Evolutionary conservation across 2,329 filamentous ascomycete genomes (phyloP).

Genomic region (Ophiobolus disseminans): DNA sequence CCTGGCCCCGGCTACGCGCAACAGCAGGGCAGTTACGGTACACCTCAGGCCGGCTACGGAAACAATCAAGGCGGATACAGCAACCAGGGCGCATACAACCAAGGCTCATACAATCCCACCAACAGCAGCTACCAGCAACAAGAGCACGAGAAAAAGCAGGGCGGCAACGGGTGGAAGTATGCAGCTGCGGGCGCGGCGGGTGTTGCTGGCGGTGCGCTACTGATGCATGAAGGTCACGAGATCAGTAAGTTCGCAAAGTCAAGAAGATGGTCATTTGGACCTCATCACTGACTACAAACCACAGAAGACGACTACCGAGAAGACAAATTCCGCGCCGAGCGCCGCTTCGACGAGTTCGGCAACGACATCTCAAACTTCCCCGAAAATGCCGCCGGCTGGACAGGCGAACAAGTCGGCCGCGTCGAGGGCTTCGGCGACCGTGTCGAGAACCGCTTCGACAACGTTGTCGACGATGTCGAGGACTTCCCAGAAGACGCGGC

Average conservation of each 20-base stretch:
- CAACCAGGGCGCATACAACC: slow-evolving; percentile 23
- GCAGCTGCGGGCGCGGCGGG: slow-evolving; percentile 33
- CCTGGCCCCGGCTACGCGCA: slow-evolving; percentile 31
- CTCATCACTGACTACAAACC: slow-evolving; percentile 7
- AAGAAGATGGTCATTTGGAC: too few species aligned
- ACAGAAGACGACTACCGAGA: slow-evolving; percentile 26
- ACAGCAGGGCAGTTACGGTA: slow-evolving; percentile 25
- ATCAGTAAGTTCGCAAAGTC: slow-evolving; percentile 23
- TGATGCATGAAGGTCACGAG: slow-evolving; percentile 36
- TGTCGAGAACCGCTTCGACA: slow-evolving; percentile 27
- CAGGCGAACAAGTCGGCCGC: slow-evolving; percentile 32
- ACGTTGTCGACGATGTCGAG: slow-evolving; percentile 30
- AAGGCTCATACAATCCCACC: slow-evolving; percentile 24
- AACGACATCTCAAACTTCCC: slow-evolving; percentile 29
- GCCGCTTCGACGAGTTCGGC: slow-evolving; percentile 24
- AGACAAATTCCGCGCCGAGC: slow-evolving; percentile 23
- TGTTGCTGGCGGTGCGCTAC: slow-evolving; percentile 30
- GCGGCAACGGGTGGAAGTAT: slow-evolving; percentile 37
- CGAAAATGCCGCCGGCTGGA: slow-evolving; percentile 32
- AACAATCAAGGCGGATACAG: slow-evolving; percentile 19
- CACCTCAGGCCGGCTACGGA: slow-evolving; percentile 18
- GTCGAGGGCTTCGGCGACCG: slow-evolving; percentile 30
- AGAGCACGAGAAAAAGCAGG: slow-evolving; percentile 25
- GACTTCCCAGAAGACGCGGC: slow-evolving; percentile 34
- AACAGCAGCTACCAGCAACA: slow-evolving; percentile 17